phyloP scores from a whole-genome alignment of 768 basidiomycete species.

The Mycena kentingensis region DNA sequence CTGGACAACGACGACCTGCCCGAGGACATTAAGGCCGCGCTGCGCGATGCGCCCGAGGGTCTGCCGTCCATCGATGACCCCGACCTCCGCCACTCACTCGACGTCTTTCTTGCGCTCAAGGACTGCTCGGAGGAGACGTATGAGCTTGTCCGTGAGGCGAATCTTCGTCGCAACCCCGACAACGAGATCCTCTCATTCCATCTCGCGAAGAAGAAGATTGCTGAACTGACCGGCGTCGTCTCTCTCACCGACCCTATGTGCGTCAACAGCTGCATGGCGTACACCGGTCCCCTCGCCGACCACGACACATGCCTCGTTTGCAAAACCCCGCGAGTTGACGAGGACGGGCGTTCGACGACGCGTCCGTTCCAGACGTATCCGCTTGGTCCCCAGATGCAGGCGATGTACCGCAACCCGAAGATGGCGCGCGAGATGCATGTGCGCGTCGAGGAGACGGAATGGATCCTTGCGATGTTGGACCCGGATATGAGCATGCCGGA shows the following conservation, averaged over 20 bases:
- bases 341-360: not conserved
- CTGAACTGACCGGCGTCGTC: slow-evolving; percentile 19
- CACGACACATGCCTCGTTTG: slow-evolving; percentile 6
- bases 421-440: not conserved
- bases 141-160: slow-evolving; percentile 13
- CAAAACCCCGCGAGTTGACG: not conserved
- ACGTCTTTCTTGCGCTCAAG: not conserved
- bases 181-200: slow-evolving; percentile 14
- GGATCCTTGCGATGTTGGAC: too few relatives aligned
- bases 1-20: not conserved
- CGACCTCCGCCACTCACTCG: not conserved
- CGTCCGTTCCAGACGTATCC: slow-evolving; percentile 10
- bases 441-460: not conserved
- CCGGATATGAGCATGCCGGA: too few relatives aligned
- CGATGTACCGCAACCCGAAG: slow-evolving; percentile 12
- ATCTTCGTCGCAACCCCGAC: slow-evolving; percentile 10
- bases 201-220: slow-evolving; percentile 10
- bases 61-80: not conserved
- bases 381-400: slow-evolving; percentile 14
- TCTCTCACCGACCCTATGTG: slow-evolving; percentile 30
- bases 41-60: not conserved
- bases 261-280: slow-evolving; percentile 12
- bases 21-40: not conserved
- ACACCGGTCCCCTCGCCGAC: slow-evolving; percentile 7
- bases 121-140: slow-evolving; percentile 8